Percentiles rank a stretch among this genome's conserved stretches.
Conservation (phyloP, 2,329 filamentous ascomycete species). For the Proliferodiscus dingleyae region DNA sequence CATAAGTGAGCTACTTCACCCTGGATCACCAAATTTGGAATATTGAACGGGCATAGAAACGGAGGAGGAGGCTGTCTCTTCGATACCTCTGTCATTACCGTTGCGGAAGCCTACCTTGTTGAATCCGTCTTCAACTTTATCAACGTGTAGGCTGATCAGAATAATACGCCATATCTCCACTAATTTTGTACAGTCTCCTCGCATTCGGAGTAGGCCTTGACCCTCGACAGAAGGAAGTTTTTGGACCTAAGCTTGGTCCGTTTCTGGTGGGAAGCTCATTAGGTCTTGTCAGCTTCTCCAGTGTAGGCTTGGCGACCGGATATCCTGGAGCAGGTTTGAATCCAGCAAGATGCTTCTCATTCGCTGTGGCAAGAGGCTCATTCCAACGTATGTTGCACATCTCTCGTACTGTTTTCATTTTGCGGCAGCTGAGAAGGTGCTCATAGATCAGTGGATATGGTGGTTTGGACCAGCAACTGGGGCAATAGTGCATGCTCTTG, state of each 20-base stretch:
- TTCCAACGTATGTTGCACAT: conserved; percentile 9
- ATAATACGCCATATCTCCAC: not conserved
- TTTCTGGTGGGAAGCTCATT: conserved; percentile 43
- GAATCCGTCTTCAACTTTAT: conserved; percentile 46
- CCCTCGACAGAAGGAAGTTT: conserved; percentile 43
- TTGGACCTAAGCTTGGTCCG: conserved; percentile 45
- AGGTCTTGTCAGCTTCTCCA: conserved; percentile 35
- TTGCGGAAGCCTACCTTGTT: conserved; percentile 42
- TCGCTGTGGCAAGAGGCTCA: conserved; percentile 35
- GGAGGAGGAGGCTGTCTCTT: conserved; percentile 31
- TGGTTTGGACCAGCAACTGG: conserved; percentile 34
- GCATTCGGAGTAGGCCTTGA: conserved; percentile 51
- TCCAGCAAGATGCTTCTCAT: conserved; percentile 39
- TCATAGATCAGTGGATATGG: conserved; percentile 35
- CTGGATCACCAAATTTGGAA: conserved; percentile 4
- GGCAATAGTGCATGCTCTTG: conserved; percentile 23
- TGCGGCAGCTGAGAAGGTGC: not conserved
- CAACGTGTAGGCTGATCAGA: conserved; percentile 32
- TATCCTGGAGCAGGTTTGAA: conserved; percentile 38
- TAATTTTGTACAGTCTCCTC: conserved; percentile 33
- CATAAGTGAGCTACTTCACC: conserved; percentile 28
- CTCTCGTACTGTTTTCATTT: not conserved
- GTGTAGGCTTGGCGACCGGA: conserved; percentile 33
- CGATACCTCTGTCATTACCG: conserved; percentile 22
- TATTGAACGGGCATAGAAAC: conserved; percentile 16